Conservation (phyloP, 2,329 filamentous ascomycete species). For the Paraconiothyrium brasiliense region DNA sequence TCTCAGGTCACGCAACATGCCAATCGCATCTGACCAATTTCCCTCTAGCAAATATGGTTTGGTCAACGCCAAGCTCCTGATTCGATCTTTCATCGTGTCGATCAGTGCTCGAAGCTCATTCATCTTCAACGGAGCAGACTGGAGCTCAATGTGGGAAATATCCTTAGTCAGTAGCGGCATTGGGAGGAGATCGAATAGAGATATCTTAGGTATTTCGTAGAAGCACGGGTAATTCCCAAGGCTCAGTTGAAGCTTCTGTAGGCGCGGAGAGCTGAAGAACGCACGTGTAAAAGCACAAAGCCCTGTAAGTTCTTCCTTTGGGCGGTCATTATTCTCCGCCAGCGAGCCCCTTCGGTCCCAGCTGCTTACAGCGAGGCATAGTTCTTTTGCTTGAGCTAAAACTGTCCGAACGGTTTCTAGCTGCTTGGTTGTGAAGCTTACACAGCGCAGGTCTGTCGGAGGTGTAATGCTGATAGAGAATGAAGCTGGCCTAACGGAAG, state of each 20-base stretch:
- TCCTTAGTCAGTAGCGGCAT: neutral
- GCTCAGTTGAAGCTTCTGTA: neutral
- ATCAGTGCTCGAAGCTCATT: neutral
- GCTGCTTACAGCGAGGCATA: neutral
- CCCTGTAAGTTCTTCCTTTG: neutral
- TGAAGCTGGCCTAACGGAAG: neutral
- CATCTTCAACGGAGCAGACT: neutral
- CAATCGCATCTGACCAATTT: neutral
- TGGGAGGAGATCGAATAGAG: neutral
- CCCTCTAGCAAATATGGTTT: neutral
- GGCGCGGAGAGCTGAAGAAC: neutral
- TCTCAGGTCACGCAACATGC: neutral
- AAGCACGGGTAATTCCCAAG: neutral
- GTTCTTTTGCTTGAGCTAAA: neutral
- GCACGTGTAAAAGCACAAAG: neutral
- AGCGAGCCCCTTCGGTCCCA: neutral
- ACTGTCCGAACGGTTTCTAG: neutral
- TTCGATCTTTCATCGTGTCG: neutral
- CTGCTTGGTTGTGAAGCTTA: neutral
- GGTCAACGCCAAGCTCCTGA: neutral
- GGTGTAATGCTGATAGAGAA: neutral
- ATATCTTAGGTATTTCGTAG: neutral
- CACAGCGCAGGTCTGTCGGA: neutral
- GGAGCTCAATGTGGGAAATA: neutral
- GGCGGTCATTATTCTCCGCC: neutral